Base-by-base conservation (phyloP, 345 rosid genomes). In the Firmiana major region DNA sequence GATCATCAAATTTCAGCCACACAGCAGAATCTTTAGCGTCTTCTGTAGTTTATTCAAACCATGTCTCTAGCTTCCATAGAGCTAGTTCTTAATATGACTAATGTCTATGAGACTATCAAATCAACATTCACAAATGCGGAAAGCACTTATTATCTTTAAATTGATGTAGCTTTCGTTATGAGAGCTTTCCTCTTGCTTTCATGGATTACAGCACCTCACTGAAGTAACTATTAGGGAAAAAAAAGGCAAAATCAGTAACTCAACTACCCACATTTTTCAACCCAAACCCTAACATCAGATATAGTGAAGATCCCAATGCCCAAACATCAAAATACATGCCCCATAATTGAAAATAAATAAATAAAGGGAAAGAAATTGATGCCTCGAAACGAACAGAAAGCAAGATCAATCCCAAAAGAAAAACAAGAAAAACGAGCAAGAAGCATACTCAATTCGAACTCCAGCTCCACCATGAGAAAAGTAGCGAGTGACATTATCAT, bases 401-500 rank as follows among this genome's bases (percentile, higher is more conserved):
- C 22, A 55, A 40, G 19, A 69, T 2, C 2, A n/a, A 77, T 28
- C 65, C 7, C 26, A 49, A 68, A 45, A 48, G 21, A 51, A 21
- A 7, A 69, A 7, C 31, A 45, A 54, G 24, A 54, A 55, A 22
- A 0, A 36, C 53, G 57, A 79, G 19, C 22, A 72, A 65, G n/a
- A 38, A 80, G 59, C 84, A 64, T 90, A 94, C 97, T 90, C 90
- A 73, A 94, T 88, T 70, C 88, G 87, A 73, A 91, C 93, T 54
- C 84, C 84, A 81, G 74, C 74, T 77, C 72, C 75, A 53, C 86
- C 86, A 10, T 83, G 76, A 19, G 91, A 73, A 85, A 86, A 81
- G 86, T 90, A 94, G 78, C 98, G 97, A 79, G 97, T 93, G 87
- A 93, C 94, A 83, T 94, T 94, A 77, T 94, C 98, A 83, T 94